A percentile compares a stretch with the other conserved stretches of the same genome.
These are phyloP conservation scores for Candida tropicalis DNA, from an alignment of 1,139 yeast species.

Conservation along the genomic window DNA sequence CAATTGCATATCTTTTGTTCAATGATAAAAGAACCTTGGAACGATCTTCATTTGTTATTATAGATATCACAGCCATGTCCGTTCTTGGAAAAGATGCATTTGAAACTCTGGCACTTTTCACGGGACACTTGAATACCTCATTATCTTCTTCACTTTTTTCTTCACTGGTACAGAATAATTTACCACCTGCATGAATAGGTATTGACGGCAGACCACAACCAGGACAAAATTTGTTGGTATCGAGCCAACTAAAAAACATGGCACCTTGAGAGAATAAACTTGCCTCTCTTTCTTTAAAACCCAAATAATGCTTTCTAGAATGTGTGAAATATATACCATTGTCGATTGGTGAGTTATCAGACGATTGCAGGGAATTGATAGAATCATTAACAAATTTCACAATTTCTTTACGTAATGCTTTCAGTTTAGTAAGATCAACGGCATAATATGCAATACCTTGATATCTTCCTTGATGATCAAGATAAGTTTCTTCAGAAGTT, in stretches of 20 bases:
- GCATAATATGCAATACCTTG: conserved; percentile 79
- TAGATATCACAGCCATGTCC: conserved; percentile 84
- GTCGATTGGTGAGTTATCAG: conserved; percentile 15
- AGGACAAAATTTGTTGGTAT: conserved; percentile 76
- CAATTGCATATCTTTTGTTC: conserved; percentile 52
- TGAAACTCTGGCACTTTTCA: conserved; percentile 53
- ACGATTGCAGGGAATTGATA: conserved; percentile 14
- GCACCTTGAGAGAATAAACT: conserved; percentile 78
- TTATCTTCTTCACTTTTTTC: conserved; percentile 12
- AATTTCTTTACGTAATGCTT: conserved; percentile 26
- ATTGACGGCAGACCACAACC: conserved; percentile 80
- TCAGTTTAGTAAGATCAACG: conserved; percentile 56
- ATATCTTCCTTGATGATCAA: conserved; percentile 52
- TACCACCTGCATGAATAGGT: conserved; percentile 82
- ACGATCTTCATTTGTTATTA: conserved; percentile 64
- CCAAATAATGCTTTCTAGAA: conserved; percentile 39
- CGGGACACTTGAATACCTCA: conserved; percentile 49
- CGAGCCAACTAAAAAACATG: conserved; percentile 85
- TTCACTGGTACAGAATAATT: conserved; percentile 59
- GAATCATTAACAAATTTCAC: conserved; percentile 20
- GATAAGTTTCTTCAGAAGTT: conserved; percentile 30
- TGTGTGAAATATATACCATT: conserved; percentile 30
- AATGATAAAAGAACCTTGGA: conserved; percentile 73
- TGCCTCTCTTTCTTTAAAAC: conserved; percentile 51
- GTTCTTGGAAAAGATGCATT: conserved; percentile 87